Percentiles rank a stretch among this genome's conserved stretches.
phyloP scores from a whole-genome alignment of 2,329 filamentous ascomycete species.

The Hansfordia pulvinata region DNA sequence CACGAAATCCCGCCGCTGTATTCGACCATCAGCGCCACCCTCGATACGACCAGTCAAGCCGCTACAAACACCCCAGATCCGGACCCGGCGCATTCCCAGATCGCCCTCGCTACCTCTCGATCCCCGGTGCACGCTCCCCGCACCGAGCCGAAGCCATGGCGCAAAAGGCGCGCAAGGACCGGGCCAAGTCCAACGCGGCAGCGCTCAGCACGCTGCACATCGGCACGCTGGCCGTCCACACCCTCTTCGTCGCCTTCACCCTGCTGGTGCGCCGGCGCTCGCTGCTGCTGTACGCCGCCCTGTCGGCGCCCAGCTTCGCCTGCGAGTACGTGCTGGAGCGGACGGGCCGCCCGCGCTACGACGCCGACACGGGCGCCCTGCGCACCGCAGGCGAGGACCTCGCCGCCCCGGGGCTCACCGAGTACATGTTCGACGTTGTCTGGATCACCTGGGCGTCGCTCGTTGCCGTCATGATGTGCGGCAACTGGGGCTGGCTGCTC shows the following conservation, averaged over 20 bases:
- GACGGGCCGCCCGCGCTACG: constrained; percentile 66
- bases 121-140: too few species aligned
- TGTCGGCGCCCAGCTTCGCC: constrained; percentile 61
- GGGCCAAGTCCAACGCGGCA: constrained; percentile 64
- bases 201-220: constrained; percentile 73
- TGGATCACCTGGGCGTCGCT: constrained; percentile 86
- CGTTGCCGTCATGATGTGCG: constrained; percentile 59
- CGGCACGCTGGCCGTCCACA: constrained; percentile 58
- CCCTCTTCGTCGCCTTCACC: constrained; percentile 60
- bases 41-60: too few species aligned
- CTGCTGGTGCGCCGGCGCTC: constrained; percentile 52
- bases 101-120: too few species aligned
- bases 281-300: constrained; percentile 52
- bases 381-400: constrained; percentile 77
- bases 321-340: constrained; percentile 81
- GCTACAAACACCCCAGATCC: too few species aligned
- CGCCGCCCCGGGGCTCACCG: constrained; percentile 74
- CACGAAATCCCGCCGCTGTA: too few species aligned
- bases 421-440: constrained; percentile 95
- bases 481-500: constrained; percentile 58
- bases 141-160: constrained; percentile 28
- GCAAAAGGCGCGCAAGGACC: constrained; percentile 49
- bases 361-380: constrained; percentile 49
- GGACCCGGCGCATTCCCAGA: too few species aligned
- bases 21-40: too few species aligned